Conservation (phyloP, 441 rosid genomes). For the Bruguiera hainesii region DNA sequence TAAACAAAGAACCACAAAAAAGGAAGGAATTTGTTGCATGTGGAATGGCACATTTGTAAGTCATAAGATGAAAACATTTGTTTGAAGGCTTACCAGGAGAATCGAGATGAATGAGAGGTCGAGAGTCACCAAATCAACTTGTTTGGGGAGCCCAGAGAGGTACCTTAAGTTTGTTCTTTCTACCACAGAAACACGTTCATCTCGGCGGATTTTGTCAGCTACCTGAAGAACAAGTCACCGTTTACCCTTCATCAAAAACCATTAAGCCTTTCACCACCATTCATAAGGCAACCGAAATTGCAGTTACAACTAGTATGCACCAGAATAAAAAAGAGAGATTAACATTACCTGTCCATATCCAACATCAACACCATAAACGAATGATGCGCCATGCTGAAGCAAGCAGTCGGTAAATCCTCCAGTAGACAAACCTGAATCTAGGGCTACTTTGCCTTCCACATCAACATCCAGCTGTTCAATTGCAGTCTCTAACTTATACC, state of each 20-base stretch:
- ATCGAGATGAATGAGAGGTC: constrained; percentile 97
- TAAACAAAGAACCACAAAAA: neutral
- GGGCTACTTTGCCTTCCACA: constrained; percentile 85
- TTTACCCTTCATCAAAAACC: constrained; percentile 11
- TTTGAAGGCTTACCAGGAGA: constrained; percentile 52
- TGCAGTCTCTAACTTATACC: constrained; percentile 90
- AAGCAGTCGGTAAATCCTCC: constrained; percentile 97
- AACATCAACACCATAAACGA: constrained; percentile 94
- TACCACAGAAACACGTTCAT: constrained; percentile 64
- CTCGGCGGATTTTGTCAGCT: constrained; percentile 79
- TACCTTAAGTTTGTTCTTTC: constrained; percentile 87
- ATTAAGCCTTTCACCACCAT: constrained; percentile 3
- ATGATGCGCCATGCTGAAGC: constrained; percentile 89
- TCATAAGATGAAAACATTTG: neutral
- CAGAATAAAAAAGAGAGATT: neutral
- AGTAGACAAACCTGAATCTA: constrained; percentile 92
- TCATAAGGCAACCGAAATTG: constrained; percentile 1
- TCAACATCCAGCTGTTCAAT: constrained; percentile 75
- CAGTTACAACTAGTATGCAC: neutral
- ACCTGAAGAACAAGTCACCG: constrained; percentile 43
- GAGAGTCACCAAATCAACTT: constrained; percentile 87
- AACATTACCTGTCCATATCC: constrained; percentile 88
- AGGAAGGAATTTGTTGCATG: neutral
- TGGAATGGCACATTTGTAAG: constrained; percentile 1
- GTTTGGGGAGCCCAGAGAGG: constrained; percentile 76